Conservation (phyloP, 2,329 filamentous ascomycete genomes). For the Colletotrichum sp. region DNA sequence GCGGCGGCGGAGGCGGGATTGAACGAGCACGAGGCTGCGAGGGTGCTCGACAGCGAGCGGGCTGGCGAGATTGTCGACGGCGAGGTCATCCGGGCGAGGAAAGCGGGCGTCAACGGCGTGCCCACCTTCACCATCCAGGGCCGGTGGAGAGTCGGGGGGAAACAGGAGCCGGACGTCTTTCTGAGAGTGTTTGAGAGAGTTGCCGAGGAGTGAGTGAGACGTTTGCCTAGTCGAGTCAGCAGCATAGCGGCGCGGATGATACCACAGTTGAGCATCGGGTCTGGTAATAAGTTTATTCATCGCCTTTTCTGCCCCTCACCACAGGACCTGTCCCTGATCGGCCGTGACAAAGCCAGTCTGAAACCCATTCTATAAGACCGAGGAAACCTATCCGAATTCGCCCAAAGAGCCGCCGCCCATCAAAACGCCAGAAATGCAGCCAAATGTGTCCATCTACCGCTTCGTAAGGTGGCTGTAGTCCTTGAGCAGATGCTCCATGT, state of each 20-base stretch:
- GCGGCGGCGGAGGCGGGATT: constrained; percentile 38
- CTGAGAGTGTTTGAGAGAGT: constrained; percentile 70
- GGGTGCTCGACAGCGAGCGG: constrained; percentile 30
- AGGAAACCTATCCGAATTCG: neutral
- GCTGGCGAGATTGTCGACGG: constrained; percentile 32
- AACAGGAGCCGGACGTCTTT: constrained; percentile 71
- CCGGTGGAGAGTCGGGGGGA: constrained; percentile 72
- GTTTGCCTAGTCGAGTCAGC: neutral
- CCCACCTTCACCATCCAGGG: constrained; percentile 77
- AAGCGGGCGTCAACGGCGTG: constrained; percentile 63
- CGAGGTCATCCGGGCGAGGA: constrained; percentile 32
- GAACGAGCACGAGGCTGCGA: constrained; percentile 20
- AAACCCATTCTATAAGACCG: neutral
- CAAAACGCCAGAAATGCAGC: constrained; percentile 13
- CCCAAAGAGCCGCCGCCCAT: neutral
- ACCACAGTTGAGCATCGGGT: neutral
- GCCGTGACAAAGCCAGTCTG: neutral
- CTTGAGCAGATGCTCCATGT: constrained; percentile 84
- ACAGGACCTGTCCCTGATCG: neutral
- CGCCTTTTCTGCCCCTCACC: neutral
- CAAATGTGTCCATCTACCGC: constrained; percentile 32
- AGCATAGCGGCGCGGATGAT: neutral
- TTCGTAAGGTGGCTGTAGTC: constrained; percentile 63
- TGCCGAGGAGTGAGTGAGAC: constrained; percentile 5
- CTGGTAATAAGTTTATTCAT: neutral